Evolutionary conservation across 805 yeast species (phyloP).

Genomic region (Pichia kluyveri): DNA sequence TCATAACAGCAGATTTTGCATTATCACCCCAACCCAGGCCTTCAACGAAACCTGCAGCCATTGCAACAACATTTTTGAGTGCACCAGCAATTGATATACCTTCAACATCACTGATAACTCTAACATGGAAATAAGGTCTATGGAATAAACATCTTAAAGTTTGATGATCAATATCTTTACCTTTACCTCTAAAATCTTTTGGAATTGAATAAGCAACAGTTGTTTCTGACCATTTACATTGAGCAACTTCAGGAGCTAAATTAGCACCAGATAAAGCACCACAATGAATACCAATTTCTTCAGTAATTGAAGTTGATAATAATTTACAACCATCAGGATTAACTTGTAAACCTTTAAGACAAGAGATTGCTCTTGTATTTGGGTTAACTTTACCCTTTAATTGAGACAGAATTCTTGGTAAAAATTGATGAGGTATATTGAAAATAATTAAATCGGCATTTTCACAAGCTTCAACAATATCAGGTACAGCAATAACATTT

Average conservation of each 20-base stretch:
- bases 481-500: constrained; percentile 86
- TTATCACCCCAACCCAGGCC: constrained; percentile 99
- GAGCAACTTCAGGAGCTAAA: constrained; percentile 94
- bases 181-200: constrained; percentile 54
- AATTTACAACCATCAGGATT: constrained; percentile 77
- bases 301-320: constrained; percentile 69
- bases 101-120: constrained; percentile 85
- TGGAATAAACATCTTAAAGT: constrained; percentile 82
- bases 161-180: constrained; percentile 61
- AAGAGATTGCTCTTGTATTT: constrained; percentile 78
- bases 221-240: constrained; percentile 94
- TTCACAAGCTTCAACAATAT: constrained; percentile 61
- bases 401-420: constrained; percentile 66
- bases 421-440: constrained; percentile 96
- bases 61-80: constrained; percentile 88
- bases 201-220: constrained; percentile 87
- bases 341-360: constrained; percentile 92
- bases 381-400: constrained; percentile 68
- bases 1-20: constrained; percentile 95
- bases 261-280: constrained; percentile 98
- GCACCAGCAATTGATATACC: constrained; percentile 98
- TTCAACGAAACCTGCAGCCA: constrained; percentile 95
- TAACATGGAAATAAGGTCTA: constrained; percentile 96
- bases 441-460: constrained; percentile 84
- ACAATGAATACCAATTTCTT: constrained; percentile 77